Conservation (phyloP, 768 basidiomycete genomes). For the Calocera viscosa region DNA sequence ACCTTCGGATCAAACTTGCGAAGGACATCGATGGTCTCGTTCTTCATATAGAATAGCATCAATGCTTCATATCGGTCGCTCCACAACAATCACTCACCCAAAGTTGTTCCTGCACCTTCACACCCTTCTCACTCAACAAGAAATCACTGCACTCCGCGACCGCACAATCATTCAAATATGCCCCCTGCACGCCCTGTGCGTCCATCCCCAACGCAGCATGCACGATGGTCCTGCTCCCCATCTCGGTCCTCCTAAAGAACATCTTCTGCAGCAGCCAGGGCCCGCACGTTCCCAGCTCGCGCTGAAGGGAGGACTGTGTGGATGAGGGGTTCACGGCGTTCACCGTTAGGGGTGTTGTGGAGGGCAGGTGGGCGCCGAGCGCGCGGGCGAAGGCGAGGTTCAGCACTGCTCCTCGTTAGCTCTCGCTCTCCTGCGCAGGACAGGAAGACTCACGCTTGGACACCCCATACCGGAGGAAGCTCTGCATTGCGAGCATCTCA, state of each 20-base stretch:
- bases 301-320: neutral
- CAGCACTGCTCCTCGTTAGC: neutral
- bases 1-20: neutral
- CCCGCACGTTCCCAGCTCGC: neutral
- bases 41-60: no score
- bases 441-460: no score
- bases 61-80: no score
- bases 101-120: no score
- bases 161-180: neutral
- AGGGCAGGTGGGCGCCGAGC: neutral
- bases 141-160: no score
- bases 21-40: neutral
- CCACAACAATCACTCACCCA: no score
- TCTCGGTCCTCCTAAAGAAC: slow-evolving; percentile 1
- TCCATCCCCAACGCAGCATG: neutral
- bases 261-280: neutral
- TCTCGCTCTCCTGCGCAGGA: no score
- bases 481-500: no score
- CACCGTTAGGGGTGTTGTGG: neutral
- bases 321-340: neutral
- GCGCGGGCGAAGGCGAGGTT: slow-evolving; percentile 11
- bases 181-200: neutral
- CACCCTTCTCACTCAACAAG: no score
- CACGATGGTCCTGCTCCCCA: slow-evolving; percentile 7
- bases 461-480: no score